Evolutionary conservation across 345 rosid species (phyloP).

Genomic region (Psidium guajava): DNA sequence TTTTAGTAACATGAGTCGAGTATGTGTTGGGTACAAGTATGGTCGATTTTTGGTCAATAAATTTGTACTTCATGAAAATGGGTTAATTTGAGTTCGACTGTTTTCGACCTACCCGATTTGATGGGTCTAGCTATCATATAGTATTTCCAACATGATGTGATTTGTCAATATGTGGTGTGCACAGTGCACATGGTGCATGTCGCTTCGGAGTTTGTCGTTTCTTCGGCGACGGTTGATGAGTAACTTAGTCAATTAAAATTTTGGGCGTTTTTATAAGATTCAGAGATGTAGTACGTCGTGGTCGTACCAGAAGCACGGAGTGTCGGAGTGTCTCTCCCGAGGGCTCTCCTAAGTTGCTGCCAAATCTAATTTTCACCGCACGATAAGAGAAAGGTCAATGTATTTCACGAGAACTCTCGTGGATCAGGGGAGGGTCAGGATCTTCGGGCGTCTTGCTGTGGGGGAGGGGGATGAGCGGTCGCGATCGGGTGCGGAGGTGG

Average conservation of each 20-base stretch:
- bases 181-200: neutral
- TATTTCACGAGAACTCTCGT: neutral
- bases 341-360: neutral
- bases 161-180: neutral
- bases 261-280: neutral
- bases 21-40: too few species aligned
- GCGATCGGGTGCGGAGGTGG: neutral
- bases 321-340: neutral
- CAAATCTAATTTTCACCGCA: neutral
- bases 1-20: too few species aligned
- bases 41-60: too few species aligned
- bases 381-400: neutral
- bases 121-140: neutral
- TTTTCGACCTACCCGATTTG: too few species aligned
- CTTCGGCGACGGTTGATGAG: neutral
- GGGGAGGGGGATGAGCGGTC: neutral
- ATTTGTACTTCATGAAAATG: too few species aligned
- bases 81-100: too few species aligned
- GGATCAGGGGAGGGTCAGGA: neutral
- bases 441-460: neutral
- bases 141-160: neutral
- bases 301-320: neutral
- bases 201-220: neutral
- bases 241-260: neutral
- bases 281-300: neutral